Base-by-base conservation (phyloP, 2,329 filamentous ascomycete genomes). In the Aureobasidium sp. region DNA sequence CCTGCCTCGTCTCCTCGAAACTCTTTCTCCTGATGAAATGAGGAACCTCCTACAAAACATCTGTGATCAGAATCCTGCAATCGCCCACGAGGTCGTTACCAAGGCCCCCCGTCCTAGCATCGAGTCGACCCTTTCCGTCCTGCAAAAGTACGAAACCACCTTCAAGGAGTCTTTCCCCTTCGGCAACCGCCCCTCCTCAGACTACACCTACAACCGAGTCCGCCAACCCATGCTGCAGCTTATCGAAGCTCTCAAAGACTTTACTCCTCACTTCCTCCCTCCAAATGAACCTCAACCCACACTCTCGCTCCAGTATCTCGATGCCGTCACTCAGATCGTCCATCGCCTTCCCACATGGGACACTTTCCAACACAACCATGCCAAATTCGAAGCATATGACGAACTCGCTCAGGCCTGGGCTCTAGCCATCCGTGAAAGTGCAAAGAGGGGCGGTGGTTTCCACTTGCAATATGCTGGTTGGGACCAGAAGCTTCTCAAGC, bases 321-420 rank as follows among this genome's bases (percentile, higher is more conserved):
- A 99, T 67, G 88, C 88, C 50, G 93, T 89, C 63, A 99, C 94
- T 36, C 87, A 93, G 67, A 85, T 97, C 62, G 89, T 97, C 62
- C 92, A 99, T 74, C 82, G 87, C 43, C 81, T 99, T 47, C 94
- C 94, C 3, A 85, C 96, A 70, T 99, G 92, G 92, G 89, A 94
- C 68, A 90, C 87, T 48, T 89, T 88, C 64, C 86, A 90, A 65
- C 89, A 97, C 77, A 92, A 92, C 67, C 84, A 96, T 69, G 90
- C 96, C 78, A 97, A 97, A 75, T 88, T 96, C 67, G 91, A 91
- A 66, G 92, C 93, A 7, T 99, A 99, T 72, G 93, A 99, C 70
- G 94, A 97, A 72, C 92, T 99, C 66, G 88, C 90, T 29, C 91
- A 88, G 70, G 94, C 94, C 1, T 99, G 94, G 94, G 87, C 90